Evolutionary conservation across 176 grass and related monocot species (phyloP).

Genomic region (Oryza australiensis): DNA sequence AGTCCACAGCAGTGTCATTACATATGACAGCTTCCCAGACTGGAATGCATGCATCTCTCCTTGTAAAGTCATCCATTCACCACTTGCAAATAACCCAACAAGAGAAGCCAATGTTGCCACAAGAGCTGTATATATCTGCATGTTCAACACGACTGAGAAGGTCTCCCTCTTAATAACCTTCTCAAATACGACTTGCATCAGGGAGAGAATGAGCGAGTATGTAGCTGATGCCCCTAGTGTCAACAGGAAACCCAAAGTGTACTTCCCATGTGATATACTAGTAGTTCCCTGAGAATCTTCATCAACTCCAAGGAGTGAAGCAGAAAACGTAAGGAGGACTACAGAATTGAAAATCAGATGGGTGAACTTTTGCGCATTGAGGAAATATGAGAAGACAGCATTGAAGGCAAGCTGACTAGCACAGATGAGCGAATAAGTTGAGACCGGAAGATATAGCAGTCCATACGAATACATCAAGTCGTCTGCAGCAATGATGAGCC

Average conservation of each 20-base stretch:
- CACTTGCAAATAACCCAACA: conserved; percentile 74
- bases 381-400: conserved; percentile 75
- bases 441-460: conserved; percentile 81
- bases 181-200: conserved; percentile 83
- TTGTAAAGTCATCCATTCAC: conserved; percentile 75
- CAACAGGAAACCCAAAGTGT: conserved; percentile 63
- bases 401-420: conserved; percentile 94
- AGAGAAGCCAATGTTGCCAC: conserved; percentile 61
- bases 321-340: conserved; percentile 72
- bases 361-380: conserved; percentile 89
- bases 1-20: conserved; percentile 80
- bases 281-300: conserved; percentile 41
- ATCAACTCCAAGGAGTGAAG: conserved; percentile 71
- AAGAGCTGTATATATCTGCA: conserved; percentile 74
- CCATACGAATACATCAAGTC: conserved; percentile 97
- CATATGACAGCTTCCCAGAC: conserved; percentile 74
- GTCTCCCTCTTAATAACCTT: conserved; percentile 83
- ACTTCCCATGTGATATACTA: conserved; percentile 42
- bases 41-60: conserved; percentile 67
- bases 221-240: conserved; percentile 79
- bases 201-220: conserved; percentile 90
- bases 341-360: conserved; percentile 74
- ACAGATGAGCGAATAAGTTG: conserved; percentile 91
- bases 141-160: conserved; percentile 63
- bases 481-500: conserved; percentile 75